Evolutionary conservation across 352 stramenopile genomes (phyloP).

Genomic region (Pythium monospermum): DNA sequence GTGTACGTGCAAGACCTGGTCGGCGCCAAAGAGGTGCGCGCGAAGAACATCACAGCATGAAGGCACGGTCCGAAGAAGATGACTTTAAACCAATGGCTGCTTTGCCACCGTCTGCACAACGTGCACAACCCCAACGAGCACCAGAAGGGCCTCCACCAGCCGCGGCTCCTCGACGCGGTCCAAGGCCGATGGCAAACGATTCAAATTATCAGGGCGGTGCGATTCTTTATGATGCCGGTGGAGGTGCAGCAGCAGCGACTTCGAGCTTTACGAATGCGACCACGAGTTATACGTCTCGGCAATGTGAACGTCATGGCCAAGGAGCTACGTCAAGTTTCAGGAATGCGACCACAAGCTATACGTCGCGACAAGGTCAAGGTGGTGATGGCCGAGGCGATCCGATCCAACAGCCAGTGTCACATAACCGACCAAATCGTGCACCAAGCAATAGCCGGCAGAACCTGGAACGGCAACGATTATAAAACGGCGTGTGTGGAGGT

Average conservation of each 20-base stretch:
- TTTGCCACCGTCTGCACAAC: slow-evolving; percentile 3
- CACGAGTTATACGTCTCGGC: too few species aligned
- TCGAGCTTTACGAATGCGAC: too few species aligned
- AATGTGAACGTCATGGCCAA: too few species aligned
- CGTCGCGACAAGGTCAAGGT: neutral
- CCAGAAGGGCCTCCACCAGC: neutral
- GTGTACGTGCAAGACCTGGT: slow-evolving; percentile 52
- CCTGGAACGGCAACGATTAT: neutral
- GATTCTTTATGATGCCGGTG: too few species aligned
- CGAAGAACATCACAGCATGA: slow-evolving; percentile 60
- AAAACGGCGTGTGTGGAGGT: too few species aligned
- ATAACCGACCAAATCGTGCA: slow-evolving; percentile 7
- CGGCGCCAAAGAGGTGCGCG: slow-evolving; percentile 42
- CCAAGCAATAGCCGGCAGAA: slow-evolving; percentile 20
- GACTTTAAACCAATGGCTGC: neutral
- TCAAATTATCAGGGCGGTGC: neutral
- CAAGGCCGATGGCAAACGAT: neutral
- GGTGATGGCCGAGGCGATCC: neutral
- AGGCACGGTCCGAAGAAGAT: neutral
- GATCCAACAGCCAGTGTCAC: slow-evolving; percentile 1
- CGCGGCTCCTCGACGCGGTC: neutral
- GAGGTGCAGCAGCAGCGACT: too few species aligned
- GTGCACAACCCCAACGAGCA: neutral
- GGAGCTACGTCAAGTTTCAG: slow-evolving; percentile 7
- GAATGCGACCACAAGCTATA: neutral